These are phyloP conservation scores for Trichosporon coremiiforme DNA, from an alignment of 1,284 basidiomycete genomes.

Conservation along the genomic window DNA sequence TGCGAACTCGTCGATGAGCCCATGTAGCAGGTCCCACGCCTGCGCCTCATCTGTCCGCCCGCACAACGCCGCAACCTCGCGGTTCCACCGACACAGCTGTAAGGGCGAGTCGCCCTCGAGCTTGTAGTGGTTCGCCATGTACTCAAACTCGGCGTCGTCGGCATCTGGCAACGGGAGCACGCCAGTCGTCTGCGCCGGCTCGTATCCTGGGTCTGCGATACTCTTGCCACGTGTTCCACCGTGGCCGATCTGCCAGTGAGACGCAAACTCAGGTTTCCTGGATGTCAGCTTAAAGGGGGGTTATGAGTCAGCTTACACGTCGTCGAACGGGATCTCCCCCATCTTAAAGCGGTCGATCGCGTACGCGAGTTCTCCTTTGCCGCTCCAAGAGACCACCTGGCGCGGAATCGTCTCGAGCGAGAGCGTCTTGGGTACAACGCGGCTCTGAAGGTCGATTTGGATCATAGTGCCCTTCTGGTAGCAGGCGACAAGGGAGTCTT, in stretches of 20 bases:
- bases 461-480: slow-evolving; percentile 77
- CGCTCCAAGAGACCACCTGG: slow-evolving; percentile 69
- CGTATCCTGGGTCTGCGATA: slow-evolving; percentile 52
- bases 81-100: slow-evolving; percentile 58
- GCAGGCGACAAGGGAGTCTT: slow-evolving; percentile 72
- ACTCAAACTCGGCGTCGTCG: slow-evolving; percentile 64
- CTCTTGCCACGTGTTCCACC: slow-evolving; percentile 40
- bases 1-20: slow-evolving; percentile 60
- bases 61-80: slow-evolving; percentile 63
- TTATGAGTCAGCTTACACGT: slow-evolving; percentile 63
- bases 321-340: slow-evolving; percentile 81
- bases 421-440: slow-evolving; percentile 30
- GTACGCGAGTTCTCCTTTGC: slow-evolving; percentile 69
- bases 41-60: slow-evolving; percentile 67
- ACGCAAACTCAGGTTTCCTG: slow-evolving; percentile 62
- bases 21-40: slow-evolving; percentile 68
- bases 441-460: slow-evolving; percentile 66
- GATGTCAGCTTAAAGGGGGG: slow-evolving; percentile 8
- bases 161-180: slow-evolving; percentile 37
- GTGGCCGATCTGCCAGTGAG: slow-evolving; percentile 51
- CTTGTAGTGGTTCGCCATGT: slow-evolving; percentile 68
- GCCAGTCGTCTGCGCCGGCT: slow-evolving; percentile 46
- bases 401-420: slow-evolving; percentile 71
- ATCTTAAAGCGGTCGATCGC: slow-evolving; percentile 63
- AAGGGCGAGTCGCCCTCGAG: slow-evolving; percentile 64